Base-by-base conservation (phyloP, 2,329 filamentous ascomycete species). In the Apiospora pterosperma region DNA sequence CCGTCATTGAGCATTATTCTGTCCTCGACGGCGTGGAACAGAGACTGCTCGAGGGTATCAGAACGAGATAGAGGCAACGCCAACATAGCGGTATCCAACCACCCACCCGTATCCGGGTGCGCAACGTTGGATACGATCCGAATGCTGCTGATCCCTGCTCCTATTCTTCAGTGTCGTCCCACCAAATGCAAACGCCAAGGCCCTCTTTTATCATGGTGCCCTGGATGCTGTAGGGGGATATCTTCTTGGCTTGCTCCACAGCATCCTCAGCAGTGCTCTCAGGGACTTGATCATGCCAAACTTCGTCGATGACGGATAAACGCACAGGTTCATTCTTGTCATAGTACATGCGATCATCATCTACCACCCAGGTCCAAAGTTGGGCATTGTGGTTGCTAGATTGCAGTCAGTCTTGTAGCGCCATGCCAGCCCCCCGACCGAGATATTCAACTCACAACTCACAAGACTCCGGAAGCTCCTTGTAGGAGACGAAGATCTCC, bases 1-100 rank as follows among this genome's bases (percentile, higher is more conserved):
- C 96, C 71, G 96, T 99, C 28, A 86, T 97, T 73, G 94, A 97
- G 76, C 95, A 98, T 78, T 92, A 93, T 76, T 97, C 92, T 73
- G 92, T 97, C 68, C 81, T 98, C 65, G 92, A 97, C 72, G 91
- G 91, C 21, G 90, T 97, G 65, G 94, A 97, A 81, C 87, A 93
- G 74, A 88, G 96, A 75, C 81, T 99, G 65, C 80, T 98, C 73
- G 84, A 84, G 74, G 79, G 80, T 78, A 77, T 80, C 75, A 77
- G 74, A 68, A 75, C 73, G 80, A 80, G 73, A 67, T 71, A 73
- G 69, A 67, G 62, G 41, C 21, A 52, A 60, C 62, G 12, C 62
- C 34, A 39, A 41, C 28, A 25, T 61, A 31, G 59, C 59, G 31
- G 36, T 28, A 61, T 39, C n/a, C 59, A 19, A 61, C 59, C 48